phyloP scores from a whole-genome alignment of 805 yeast genomes.

The Ogataea polymorpha region DNA sequence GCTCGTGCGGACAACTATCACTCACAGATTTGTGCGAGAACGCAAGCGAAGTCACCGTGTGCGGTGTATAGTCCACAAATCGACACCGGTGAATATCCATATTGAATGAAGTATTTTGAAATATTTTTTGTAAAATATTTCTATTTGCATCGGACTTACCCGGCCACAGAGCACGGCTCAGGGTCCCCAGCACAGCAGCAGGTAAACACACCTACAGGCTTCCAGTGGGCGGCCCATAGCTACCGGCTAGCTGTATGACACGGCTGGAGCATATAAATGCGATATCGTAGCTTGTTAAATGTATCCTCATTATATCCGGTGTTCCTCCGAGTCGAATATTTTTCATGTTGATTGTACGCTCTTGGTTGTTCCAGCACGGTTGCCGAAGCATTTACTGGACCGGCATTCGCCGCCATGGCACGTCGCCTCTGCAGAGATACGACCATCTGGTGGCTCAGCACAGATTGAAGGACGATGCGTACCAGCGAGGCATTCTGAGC shows the following conservation, averaged over 20 bases:
- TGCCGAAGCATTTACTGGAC: background rate
- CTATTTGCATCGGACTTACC: background rate
- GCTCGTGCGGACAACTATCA: conserved; percentile 47
- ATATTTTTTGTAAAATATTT: conserved; percentile 1
- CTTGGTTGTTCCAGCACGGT: background rate
- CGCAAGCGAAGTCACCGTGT: conserved; percentile 74
- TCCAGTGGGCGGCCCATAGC: too few relatives aligned
- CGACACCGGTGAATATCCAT: conserved; percentile 89
- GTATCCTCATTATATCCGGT: background rate
- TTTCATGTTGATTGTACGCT: conserved; percentile 1
- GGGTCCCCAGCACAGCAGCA: too few relatives aligned
- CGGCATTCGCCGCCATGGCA: conserved; percentile 10
- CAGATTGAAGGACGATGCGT: conserved; percentile 64
- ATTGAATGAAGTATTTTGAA: conserved; percentile 4
- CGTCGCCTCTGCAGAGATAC: conserved; percentile 31
- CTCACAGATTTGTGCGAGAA: conserved; percentile 61
- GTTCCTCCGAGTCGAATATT: conserved; percentile 6
- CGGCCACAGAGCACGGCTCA: conserved; percentile 1
- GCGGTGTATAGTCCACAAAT: conserved; percentile 86
- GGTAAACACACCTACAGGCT: too few relatives aligned
- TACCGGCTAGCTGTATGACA: too few relatives aligned
- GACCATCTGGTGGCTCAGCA: conserved; percentile 35
- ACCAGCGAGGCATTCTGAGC: conserved; percentile 71
- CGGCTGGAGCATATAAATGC: background rate
- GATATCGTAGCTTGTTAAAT: background rate